Evolutionary conservation across 2,329 filamentous ascomycete species (phyloP).

Genomic region (Elsinoe batatas): DNA sequence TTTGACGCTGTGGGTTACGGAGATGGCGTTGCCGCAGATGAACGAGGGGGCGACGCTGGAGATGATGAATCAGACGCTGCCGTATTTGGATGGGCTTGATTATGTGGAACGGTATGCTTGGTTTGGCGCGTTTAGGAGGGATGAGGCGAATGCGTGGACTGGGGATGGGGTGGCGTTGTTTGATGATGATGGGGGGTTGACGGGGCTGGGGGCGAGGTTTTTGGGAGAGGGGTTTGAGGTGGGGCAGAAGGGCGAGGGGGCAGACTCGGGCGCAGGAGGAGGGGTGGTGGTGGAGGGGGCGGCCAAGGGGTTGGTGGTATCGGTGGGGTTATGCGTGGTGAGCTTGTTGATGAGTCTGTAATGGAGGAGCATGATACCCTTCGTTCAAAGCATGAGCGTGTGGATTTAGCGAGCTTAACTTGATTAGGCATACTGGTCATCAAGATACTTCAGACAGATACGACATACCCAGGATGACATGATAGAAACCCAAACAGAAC

Average conservation of each 20-base stretch:
- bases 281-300: background rate
- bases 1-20: background rate
- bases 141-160: background rate
- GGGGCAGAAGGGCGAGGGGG: background rate
- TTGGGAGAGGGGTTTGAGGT: background rate
- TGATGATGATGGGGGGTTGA: background rate
- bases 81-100: background rate
- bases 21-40: background rate
- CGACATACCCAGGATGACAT: background rate
- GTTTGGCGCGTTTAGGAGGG: background rate
- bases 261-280: background rate
- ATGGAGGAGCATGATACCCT: background rate
- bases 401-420: background rate
- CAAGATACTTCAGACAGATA: too few species aligned
- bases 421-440: too few species aligned
- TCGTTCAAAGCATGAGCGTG: background rate
- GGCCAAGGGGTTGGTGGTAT: background rate
- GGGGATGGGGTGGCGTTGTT: background rate
- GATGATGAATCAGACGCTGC: background rate
- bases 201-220: background rate
- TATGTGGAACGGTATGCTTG: constrained; percentile 1
- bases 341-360: background rate
- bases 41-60: background rate
- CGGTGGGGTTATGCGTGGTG: background rate
- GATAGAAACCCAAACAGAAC: background rate